Conservation (phyloP, 768 basidiomycete species). For the Polyporus arcularius region DNA sequence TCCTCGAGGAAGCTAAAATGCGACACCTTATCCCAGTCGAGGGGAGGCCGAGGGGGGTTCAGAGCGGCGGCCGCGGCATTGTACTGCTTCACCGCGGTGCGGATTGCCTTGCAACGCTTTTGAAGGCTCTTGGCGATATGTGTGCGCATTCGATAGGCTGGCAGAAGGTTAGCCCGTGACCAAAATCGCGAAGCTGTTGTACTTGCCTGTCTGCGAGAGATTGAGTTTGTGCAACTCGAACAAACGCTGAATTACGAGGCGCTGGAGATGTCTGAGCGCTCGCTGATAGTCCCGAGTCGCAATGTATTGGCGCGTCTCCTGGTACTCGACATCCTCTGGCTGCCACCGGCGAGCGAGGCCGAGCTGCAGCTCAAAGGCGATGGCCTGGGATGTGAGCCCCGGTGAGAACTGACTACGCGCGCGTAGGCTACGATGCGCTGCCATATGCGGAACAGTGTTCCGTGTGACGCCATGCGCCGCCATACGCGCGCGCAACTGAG, state of each 20-base stretch:
- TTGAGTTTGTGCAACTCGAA: slow-evolving; percentile 43
- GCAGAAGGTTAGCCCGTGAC: neutral
- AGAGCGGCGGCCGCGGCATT: slow-evolving; percentile 30
- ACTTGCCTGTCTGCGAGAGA: slow-evolving; percentile 36
- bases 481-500: too few relatives aligned
- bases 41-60: slow-evolving; percentile 22
- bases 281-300: slow-evolving; percentile 26
- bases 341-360: too few relatives aligned
- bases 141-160: slow-evolving; percentile 33
- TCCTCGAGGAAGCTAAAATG: slow-evolving; percentile 34
- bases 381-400: slow-evolving; percentile 21
- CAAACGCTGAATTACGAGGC: slow-evolving; percentile 37
- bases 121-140: slow-evolving; percentile 35
- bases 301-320: slow-evolving; percentile 15
- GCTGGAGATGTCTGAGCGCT: slow-evolving; percentile 35
- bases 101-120: slow-evolving; percentile 26
- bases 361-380: slow-evolving; percentile 22
- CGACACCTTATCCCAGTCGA: slow-evolving; percentile 29
- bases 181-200: neutral
- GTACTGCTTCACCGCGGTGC: slow-evolving; percentile 30
- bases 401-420: too few relatives aligned
- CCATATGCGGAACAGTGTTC: too few relatives aligned
- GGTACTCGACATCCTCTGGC: slow-evolving; percentile 31
- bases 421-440: too few relatives aligned
- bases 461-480: too few relatives aligned